Conservation (phyloP, 768 basidiomycete genomes). For the Russula olivacea region DNA sequence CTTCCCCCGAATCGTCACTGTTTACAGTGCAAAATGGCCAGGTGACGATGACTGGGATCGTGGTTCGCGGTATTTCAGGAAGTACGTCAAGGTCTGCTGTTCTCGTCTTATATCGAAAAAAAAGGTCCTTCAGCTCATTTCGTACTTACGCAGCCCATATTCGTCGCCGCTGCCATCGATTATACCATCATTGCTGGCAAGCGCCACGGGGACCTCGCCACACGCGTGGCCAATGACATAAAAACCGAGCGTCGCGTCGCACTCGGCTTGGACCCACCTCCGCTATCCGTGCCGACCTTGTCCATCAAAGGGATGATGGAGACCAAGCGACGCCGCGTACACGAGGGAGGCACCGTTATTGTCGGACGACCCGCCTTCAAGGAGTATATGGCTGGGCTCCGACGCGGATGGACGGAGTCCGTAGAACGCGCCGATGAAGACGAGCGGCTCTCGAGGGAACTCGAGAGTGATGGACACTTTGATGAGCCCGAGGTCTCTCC, state of each 20-base stretch:
- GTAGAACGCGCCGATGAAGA: constrained; percentile 66
- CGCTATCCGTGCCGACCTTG: constrained; percentile 39
- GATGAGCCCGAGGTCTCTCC: constrained; percentile 52
- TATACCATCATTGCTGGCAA: constrained; percentile 79
- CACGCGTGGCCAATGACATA: constrained; percentile 66
- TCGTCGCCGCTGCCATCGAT: constrained; percentile 92
- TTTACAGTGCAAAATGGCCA: constrained; percentile 88
- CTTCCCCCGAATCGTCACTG: constrained; percentile 70
- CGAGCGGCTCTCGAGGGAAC: constrained; percentile 55
- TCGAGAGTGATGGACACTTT: constrained; percentile 72
- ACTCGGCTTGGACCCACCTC: constrained; percentile 54
- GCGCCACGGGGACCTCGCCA: constrained; percentile 80
- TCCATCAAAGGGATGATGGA: constrained; percentile 49
- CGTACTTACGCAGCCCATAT: constrained; percentile 59
- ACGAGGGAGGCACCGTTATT: constrained; percentile 81
- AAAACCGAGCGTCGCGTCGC: constrained; percentile 62
- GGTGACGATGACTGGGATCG: constrained; percentile 91
- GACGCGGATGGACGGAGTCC: constrained; percentile 75
- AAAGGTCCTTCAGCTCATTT: constrained; percentile 11
- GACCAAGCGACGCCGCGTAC: constrained; percentile 49
- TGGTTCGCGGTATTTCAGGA: constrained; percentile 83
- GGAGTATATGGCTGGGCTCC: constrained; percentile 88
- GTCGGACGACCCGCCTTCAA: constrained; percentile 89
- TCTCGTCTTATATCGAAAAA: constrained; percentile 5
- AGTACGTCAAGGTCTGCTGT: constrained; percentile 86